Evolutionary conservation across 495 filamentous ascomycete species (phyloP).

Genomic region (Gamarada debralockiae): DNA sequence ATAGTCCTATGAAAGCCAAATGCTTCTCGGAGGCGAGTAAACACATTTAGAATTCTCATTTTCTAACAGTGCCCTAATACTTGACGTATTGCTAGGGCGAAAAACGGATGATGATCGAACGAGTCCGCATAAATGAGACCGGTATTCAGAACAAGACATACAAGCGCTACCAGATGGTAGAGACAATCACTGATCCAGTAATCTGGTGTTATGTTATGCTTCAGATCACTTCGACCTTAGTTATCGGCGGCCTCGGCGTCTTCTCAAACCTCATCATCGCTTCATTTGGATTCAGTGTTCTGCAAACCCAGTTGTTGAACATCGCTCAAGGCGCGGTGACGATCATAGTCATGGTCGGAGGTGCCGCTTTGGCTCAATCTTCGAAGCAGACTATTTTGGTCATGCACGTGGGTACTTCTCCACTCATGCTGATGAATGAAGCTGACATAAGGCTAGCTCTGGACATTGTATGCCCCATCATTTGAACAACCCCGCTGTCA

Average conservation of each 20-base stretch:
- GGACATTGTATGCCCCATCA: too few species aligned
- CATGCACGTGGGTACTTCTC: slow-evolving; percentile 30
- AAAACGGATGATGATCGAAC: slow-evolving; percentile 34
- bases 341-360: slow-evolving; percentile 53
- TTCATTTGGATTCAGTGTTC: slow-evolving; percentile 47
- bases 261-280: slow-evolving; percentile 66
- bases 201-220: slow-evolving; percentile 36
- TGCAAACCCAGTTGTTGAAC: slow-evolving; percentile 60
- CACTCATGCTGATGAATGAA: too few species aligned
- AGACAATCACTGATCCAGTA: slow-evolving; percentile 54
- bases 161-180: slow-evolving; percentile 41
- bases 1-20: slow-evolving; percentile 65
- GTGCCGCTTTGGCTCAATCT: slow-evolving; percentile 55
- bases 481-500: too few species aligned
- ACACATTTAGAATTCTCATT: too few species aligned
- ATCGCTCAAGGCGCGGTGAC: slow-evolving; percentile 63
- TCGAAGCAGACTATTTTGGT: slow-evolving; percentile 50
- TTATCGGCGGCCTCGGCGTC: slow-evolving; percentile 49
- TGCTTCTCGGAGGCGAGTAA: slow-evolving; percentile 60
- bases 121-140: slow-evolving; percentile 38
- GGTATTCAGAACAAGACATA: slow-evolving; percentile 26
- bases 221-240: slow-evolving; percentile 7
- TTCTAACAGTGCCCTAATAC: too few species aligned
- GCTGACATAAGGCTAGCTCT: too few species aligned
- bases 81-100: too few species aligned